Conservation (phyloP, 164 flowering plant genomes). For the Kingdonia uniflora region DNA sequence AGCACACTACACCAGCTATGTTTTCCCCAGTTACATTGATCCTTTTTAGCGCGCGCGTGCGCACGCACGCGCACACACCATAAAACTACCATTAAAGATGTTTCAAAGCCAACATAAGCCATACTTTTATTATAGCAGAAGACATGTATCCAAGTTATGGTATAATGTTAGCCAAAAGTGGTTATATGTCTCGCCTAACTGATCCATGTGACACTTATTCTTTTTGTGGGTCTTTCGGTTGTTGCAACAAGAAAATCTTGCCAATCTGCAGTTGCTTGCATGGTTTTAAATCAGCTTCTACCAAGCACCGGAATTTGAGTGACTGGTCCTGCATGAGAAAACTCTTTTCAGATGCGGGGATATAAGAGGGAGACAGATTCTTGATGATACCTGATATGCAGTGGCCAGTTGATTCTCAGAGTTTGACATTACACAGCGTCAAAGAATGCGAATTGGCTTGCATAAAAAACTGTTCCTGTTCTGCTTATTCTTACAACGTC, state of each 20-base stretch:
- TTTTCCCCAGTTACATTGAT: too few relatives aligned
- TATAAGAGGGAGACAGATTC: neutral
- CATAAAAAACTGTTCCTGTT: slow-evolving; percentile 24
- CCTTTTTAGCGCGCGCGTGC: too few relatives aligned
- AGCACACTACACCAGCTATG: too few relatives aligned
- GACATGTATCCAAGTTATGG: too few relatives aligned
- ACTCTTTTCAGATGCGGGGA: neutral
- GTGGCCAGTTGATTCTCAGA: slow-evolving; percentile 13
- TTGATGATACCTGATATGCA: neutral
- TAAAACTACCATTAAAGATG: too few relatives aligned
- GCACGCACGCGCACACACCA: too few relatives aligned
- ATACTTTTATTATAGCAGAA: too few relatives aligned
- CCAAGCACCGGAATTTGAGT: neutral
- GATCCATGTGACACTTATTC: neutral
- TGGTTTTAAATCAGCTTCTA: neutral
- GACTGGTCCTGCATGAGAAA: slow-evolving; percentile 5
- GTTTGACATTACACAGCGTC: slow-evolving; percentile 5
- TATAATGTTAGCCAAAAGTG: too few relatives aligned
- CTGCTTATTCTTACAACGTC: slow-evolving; percentile 19
- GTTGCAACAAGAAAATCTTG: neutral
- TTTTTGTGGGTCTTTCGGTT: neutral
- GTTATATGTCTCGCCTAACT: neutral
- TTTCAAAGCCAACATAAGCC: too few relatives aligned
- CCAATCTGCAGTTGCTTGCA: neutral
- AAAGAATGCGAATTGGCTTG: slow-evolving; percentile 20